Evolutionary conservation across 768 basidiomycete genomes (phyloP).

Genomic region (Hypsizygus marmoreus): DNA sequence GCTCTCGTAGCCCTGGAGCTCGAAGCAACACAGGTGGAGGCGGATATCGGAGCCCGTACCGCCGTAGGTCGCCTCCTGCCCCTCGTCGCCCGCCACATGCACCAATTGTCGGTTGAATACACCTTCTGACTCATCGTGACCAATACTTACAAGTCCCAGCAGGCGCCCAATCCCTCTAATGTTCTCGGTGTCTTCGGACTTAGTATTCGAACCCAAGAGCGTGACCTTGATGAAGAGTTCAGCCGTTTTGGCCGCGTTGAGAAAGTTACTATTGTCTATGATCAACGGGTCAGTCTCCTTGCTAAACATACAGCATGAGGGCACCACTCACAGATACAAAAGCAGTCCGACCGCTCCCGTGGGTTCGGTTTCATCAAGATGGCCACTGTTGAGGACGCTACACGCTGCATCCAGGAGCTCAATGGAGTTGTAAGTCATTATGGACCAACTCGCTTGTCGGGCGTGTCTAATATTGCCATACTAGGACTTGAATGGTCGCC

Average conservation of each 20-base stretch:
- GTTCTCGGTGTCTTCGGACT: conserved; percentile 99
- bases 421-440: conserved; percentile 79
- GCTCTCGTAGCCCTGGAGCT: conserved; percentile 69
- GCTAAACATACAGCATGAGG: not conserved
- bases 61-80: conserved; percentile 59
- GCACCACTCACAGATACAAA: conserved; percentile 16
- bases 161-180: conserved; percentile 86
- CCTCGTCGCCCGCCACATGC: conserved; percentile 70
- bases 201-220: conserved; percentile 91
- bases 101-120: conserved; percentile 60
- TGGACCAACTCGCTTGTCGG: not conserved
- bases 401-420: conserved; percentile 83
- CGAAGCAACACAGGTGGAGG: conserved; percentile 46
- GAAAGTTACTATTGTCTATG: conserved; percentile 96
- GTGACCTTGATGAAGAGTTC: conserved; percentile 95
- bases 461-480: not conserved
- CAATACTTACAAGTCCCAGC: conserved; percentile 44
- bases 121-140: conserved; percentile 11
- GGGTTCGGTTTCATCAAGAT: conserved; percentile 99
- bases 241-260: conserved; percentile 85
- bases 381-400: conserved; percentile 85
- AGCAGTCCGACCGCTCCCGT: conserved; percentile 89
- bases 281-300: conserved; percentile 77
- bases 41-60: conserved; percentile 60
- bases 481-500: conserved; percentile 92